Conservation (phyloP, 176 grass and related monocot species). For the Themeda triandra region DNA sequence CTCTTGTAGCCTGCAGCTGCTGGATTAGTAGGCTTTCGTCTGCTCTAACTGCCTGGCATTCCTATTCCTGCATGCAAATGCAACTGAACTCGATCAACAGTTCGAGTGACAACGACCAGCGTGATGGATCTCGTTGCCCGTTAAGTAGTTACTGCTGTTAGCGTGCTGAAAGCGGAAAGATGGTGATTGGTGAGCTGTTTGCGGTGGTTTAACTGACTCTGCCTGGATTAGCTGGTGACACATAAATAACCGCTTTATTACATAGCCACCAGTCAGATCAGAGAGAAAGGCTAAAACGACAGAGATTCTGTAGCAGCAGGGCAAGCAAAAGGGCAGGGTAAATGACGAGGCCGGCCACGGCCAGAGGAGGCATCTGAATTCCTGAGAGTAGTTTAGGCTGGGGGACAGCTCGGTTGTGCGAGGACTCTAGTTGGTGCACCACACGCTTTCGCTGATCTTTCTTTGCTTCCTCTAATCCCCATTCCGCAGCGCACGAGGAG, state of each 20-base stretch:
- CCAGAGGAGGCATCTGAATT: not conserved
- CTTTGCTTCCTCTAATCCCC: not conserved
- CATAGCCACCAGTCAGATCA: not conserved
- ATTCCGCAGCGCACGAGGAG: not conserved
- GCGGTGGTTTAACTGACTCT: not conserved
- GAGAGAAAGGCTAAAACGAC: not conserved
- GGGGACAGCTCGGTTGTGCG: slow-evolving; percentile 63
- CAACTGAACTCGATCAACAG: not conserved
- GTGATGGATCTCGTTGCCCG: not conserved
- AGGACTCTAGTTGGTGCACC: slow-evolving; percentile 60
- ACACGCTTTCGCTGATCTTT: slow-evolving; percentile 22
- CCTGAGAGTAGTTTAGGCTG: slow-evolving; percentile 23
- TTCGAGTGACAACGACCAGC: not conserved
- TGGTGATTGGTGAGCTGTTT: not conserved
- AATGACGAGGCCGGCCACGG: not conserved
- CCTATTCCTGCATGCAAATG: not conserved
- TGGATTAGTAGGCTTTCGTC: not conserved
- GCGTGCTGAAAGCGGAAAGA: not conserved
- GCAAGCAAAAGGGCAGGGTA: not conserved
- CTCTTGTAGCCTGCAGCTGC: not conserved
- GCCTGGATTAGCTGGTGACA: not conserved
- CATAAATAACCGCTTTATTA: not conserved
- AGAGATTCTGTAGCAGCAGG: not conserved
- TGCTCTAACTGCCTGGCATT: not conserved
- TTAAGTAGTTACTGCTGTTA: not conserved